Evolutionary conservation across 2,329 filamentous ascomycete genomes (phyloP).

Genomic region (Phialophora tarda): DNA sequence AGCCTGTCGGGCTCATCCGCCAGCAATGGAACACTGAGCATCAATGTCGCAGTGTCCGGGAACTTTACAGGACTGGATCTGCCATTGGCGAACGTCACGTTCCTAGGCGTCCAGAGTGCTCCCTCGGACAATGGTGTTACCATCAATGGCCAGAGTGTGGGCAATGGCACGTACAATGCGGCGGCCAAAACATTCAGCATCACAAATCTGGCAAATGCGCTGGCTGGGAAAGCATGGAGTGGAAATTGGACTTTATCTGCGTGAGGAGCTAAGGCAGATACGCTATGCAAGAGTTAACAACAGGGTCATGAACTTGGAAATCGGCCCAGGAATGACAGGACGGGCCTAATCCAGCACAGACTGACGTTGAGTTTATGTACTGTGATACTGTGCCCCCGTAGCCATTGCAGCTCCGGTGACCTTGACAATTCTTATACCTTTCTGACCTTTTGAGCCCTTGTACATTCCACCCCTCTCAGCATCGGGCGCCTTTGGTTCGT

Average conservation of each 20-base stretch:
- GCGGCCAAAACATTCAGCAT: constrained; percentile 58
- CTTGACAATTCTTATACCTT: no score
- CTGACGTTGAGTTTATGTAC: no score
- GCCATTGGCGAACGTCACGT: constrained; percentile 65
- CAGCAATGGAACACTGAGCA: constrained; percentile 43
- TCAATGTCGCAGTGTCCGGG: constrained; percentile 59
- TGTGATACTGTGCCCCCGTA: no score
- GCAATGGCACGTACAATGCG: constrained; percentile 53
- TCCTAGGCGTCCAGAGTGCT: constrained; percentile 61
- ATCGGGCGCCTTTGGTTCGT: no score
- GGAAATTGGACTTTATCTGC: constrained; percentile 60
- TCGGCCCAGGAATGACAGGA: no score
- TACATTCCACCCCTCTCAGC: no score
- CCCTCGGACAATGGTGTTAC: constrained; percentile 52
- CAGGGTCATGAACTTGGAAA: no score
- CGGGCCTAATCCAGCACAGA: no score
- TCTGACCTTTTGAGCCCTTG: no score
- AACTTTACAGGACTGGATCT: constrained; percentile 61
- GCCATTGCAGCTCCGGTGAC: no score
- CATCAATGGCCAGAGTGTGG: constrained; percentile 58
- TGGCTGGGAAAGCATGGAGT: constrained; percentile 63
- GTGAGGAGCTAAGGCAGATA: neutral
- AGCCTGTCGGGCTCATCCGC: constrained; percentile 41
- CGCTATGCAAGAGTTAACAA: no score
- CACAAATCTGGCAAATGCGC: constrained; percentile 56